Conservation (phyloP, 129 eudicot genomes). For the Solidago caesia region DNA sequence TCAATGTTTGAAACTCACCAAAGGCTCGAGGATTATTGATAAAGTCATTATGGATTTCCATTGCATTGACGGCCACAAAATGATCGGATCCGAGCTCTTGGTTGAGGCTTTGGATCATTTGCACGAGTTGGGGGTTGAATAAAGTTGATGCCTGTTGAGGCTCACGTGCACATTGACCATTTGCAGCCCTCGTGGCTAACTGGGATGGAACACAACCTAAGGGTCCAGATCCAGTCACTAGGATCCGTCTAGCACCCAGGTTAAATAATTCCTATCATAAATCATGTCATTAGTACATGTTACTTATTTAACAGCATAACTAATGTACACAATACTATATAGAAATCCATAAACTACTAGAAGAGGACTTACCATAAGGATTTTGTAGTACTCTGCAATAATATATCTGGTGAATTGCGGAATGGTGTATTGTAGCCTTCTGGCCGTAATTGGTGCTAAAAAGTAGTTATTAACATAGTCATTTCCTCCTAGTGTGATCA, state of each 20-base stretch:
- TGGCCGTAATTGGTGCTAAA: conserved; percentile 49
- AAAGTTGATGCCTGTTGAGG: conserved; percentile 60
- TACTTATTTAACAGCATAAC: neutral
- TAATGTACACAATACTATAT: neutral
- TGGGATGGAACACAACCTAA: conserved; percentile 77
- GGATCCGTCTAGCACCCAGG: conserved; percentile 60
- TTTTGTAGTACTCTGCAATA: conserved; percentile 51
- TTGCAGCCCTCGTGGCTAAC: conserved; percentile 46
- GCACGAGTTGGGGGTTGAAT: conserved; percentile 60
- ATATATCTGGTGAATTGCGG: conserved; percentile 44
- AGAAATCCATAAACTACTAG: neutral
- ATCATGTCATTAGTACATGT: neutral
- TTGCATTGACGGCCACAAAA: conserved; percentile 62
- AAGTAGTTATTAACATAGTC: conserved; percentile 86
- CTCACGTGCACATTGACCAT: conserved; percentile 67
- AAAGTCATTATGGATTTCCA: conserved; percentile 54
- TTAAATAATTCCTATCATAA: conserved; percentile 44
- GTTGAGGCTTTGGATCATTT: conserved; percentile 61
- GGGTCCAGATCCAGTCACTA: conserved; percentile 82
- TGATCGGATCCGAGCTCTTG: conserved; percentile 50
- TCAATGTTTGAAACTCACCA: conserved; percentile 38
- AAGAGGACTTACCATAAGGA: conserved; percentile 44
- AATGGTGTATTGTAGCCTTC: conserved; percentile 61
- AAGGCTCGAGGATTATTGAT: conserved; percentile 58
- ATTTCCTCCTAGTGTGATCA: conserved; percentile 74